A percentile compares a stretch with the other conserved stretches of the same genome.
phyloP scores from a whole-genome alignment of 768 basidiomycete genomes.

The Agaricus subrufescens region DNA sequence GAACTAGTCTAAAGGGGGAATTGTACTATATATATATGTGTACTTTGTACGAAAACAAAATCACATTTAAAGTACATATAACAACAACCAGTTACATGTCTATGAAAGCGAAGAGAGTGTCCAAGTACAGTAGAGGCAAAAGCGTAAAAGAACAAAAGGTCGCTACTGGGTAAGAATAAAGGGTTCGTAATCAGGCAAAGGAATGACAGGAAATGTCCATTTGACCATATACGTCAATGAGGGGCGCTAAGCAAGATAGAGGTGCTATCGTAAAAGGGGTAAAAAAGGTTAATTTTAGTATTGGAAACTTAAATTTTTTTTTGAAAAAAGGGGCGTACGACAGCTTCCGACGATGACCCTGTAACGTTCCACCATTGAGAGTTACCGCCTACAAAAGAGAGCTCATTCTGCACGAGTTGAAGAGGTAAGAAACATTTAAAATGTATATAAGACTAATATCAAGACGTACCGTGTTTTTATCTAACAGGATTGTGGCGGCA shows the following conservation, averaged over 20 bases:
- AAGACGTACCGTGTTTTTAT: slow-evolving; percentile 24
- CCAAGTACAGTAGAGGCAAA: background rate
- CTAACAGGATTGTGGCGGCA: slow-evolving; percentile 33
- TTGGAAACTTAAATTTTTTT: too few relatives aligned
- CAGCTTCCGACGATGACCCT: slow-evolving; percentile 23
- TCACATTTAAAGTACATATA: too few relatives aligned
- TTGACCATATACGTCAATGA: too few relatives aligned
- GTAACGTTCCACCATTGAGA: slow-evolving; percentile 30
- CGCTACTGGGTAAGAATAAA: too few relatives aligned
- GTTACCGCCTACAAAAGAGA: slow-evolving; percentile 42
- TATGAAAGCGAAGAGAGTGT: background rate
- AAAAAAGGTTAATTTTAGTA: background rate
- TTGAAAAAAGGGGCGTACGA: slow-evolving; percentile 22
- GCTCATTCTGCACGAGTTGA: slow-evolving; percentile 20
- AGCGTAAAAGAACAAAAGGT: background rate
- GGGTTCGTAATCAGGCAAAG: too few relatives aligned
- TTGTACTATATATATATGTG: too few relatives aligned
- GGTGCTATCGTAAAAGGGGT: slow-evolving; percentile 11
- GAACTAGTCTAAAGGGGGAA: too few relatives aligned
- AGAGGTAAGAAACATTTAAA: background rate
- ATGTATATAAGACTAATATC: background rate
- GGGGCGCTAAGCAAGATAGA: slow-evolving; percentile 15
- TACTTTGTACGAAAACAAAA: too few relatives aligned
- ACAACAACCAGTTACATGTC: background rate
- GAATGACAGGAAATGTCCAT: too few relatives aligned